Conservation (phyloP, 768 basidiomycete species). For the Dioszegia aurantiaca region DNA sequence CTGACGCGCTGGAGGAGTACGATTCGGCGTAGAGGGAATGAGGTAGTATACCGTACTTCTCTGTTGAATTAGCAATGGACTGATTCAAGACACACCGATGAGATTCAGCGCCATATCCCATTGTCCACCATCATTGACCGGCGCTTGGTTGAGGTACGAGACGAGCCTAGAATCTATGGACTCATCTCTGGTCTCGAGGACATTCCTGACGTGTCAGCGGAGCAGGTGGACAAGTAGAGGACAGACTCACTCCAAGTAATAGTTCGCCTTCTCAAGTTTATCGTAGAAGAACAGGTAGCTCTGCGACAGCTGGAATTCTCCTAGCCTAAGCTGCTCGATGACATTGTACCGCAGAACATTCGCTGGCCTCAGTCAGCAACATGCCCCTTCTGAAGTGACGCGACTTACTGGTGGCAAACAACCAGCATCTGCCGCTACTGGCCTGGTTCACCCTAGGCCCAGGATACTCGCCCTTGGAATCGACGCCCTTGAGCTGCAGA, state of each 20-base stretch:
- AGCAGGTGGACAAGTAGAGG: too few species aligned
- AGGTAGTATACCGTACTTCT: constrained; percentile 84
- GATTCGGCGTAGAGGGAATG: constrained; percentile 77
- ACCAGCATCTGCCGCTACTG: constrained; percentile 88
- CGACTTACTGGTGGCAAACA: constrained; percentile 86
- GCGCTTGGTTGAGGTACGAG: constrained; percentile 68
- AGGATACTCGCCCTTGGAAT: constrained; percentile 65
- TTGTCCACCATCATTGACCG: constrained; percentile 87
- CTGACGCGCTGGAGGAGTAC: constrained; percentile 70
- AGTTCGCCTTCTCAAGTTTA: constrained; percentile 87
- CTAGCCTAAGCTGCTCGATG: constrained; percentile 79
- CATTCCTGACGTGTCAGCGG: constrained; percentile 54
- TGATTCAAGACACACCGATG: constrained; percentile 55
- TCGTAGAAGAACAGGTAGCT: constrained; percentile 95
- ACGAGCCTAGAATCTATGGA: constrained; percentile 82
- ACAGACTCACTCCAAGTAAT: constrained; percentile 69
- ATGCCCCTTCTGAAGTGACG: background rate
- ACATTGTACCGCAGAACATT: constrained; percentile 70
- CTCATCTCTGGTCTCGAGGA: constrained; percentile 74
- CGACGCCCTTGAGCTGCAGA: constrained; percentile 58
- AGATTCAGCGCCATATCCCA: constrained; percentile 86
- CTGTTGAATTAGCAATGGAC: constrained; percentile 30
- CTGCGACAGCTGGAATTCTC: constrained; percentile 89
- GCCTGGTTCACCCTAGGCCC: constrained; percentile 82
- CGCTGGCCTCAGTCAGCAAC: constrained; percentile 23